Conservation (phyloP, 768 basidiomycete genomes). For the Favolaschia claudopus region DNA sequence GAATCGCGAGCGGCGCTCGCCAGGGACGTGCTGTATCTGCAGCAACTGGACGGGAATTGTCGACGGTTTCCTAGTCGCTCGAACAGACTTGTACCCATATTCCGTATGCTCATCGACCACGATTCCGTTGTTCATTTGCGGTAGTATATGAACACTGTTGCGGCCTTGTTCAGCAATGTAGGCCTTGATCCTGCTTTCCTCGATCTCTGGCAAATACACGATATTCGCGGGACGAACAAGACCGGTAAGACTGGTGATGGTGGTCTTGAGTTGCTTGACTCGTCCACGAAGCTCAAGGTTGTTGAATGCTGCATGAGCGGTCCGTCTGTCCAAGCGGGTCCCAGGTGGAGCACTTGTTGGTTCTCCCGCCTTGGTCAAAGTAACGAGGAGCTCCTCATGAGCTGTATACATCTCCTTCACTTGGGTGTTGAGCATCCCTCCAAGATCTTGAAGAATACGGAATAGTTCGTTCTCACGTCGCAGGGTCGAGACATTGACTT, state of each 20-base stretch:
- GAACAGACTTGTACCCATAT: constrained; percentile 50
- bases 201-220: constrained; percentile 67
- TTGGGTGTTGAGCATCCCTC: constrained; percentile 72
- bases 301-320: constrained; percentile 65
- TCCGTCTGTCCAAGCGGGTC: constrained; percentile 77
- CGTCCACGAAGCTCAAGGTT: constrained; percentile 70
- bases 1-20: no score
- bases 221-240: constrained; percentile 65
- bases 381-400: constrained; percentile 68
- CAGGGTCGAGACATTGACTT: constrained; percentile 77
- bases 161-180: constrained; percentile 67
- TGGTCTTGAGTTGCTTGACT: constrained; percentile 75
- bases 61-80: constrained; percentile 29
- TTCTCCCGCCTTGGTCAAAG: constrained; percentile 65
- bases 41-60: constrained; percentile 53
- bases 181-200: constrained; percentile 58
- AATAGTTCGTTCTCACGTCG: constrained; percentile 84
- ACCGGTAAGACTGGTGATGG: constrained; percentile 65
- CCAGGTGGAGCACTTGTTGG: constrained; percentile 74
- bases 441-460: constrained; percentile 67
- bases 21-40: constrained; percentile 57
- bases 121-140: constrained; percentile 38
- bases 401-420: constrained; percentile 75
- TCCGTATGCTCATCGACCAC: constrained; percentile 63
- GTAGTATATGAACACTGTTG: constrained; percentile 37